Conservation (phyloP, 2,329 filamentous ascomycete species). For the Cordyceps cicadae region DNA sequence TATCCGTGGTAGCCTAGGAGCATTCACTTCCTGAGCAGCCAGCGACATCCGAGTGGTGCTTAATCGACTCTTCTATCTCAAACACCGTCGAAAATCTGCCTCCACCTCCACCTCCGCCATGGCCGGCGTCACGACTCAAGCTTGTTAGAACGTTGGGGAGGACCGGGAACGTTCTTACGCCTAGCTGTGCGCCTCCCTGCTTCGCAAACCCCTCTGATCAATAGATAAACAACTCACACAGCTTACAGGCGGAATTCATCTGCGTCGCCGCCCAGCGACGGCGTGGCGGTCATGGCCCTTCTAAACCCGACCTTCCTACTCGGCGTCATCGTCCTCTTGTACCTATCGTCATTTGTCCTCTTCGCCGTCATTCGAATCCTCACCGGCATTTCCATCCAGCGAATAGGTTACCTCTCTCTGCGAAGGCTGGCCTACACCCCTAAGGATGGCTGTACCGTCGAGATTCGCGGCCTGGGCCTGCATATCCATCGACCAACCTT, state of each 20-base stretch:
- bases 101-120: neutral
- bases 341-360: constrained; percentile 84
- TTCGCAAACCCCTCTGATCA: neutral
- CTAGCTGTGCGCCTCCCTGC: neutral
- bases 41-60: neutral
- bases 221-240: neutral
- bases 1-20: neutral
- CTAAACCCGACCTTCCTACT: constrained; percentile 74
- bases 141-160: constrained; percentile 2
- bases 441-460: constrained; percentile 79
- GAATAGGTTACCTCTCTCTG: constrained; percentile 86
- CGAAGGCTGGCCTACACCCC: constrained; percentile 85
- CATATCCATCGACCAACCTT: constrained; percentile 90
- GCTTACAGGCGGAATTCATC: neutral
- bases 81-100: neutral
- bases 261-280: neutral
- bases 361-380: constrained; percentile 89
- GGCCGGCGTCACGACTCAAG: constrained; percentile 1
- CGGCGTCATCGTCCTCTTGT: constrained; percentile 75
- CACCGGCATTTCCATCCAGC: constrained; percentile 91
- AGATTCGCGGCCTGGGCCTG: constrained; percentile 81
- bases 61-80: neutral
- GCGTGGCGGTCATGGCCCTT: constrained; percentile 45
- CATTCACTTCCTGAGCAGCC: neutral
- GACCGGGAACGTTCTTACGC: neutral